A percentile compares a stretch with the other conserved stretches of the same genome.
Evolutionary conservation across 2,329 filamentous ascomycete species (phyloP).

Genomic region (Coniochaeta sp.): DNA sequence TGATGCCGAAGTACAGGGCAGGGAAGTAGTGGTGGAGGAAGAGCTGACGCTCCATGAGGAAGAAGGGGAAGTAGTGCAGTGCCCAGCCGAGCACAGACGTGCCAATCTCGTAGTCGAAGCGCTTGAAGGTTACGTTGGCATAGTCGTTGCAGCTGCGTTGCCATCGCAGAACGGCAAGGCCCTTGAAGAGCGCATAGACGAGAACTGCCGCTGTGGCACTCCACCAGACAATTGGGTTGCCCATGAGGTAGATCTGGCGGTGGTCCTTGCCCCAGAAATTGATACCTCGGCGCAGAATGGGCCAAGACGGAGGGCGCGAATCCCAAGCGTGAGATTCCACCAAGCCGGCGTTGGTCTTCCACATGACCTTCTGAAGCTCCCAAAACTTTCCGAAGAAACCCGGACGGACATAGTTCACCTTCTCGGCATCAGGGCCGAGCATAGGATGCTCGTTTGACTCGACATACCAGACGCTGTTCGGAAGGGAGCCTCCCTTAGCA

Average conservation of each 20-base stretch:
- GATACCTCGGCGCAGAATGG: constrained; percentile 84
- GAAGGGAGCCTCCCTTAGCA: constrained; percentile 80
- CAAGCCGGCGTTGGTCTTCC: constrained; percentile 93
- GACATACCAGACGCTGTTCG: constrained; percentile 96
- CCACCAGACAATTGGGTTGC: constrained; percentile 95
- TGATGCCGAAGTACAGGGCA: constrained; percentile 88
- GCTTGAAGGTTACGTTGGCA: constrained; percentile 73
- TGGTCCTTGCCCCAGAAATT: constrained; percentile 98
- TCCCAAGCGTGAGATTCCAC: constrained; percentile 98
- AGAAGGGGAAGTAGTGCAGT: constrained; percentile 98
- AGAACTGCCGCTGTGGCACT: constrained; percentile 70
- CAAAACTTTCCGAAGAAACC: constrained; percentile 97
- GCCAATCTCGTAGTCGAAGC: constrained; percentile 95
- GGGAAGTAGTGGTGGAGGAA: constrained; percentile 99
- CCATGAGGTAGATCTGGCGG: constrained; percentile 92
- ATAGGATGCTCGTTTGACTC: constrained; percentile 82
- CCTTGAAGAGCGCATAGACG: constrained; percentile 79
- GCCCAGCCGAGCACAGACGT: constrained; percentile 88
- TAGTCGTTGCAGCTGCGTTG: constrained; percentile 91
- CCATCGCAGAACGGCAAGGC: constrained; percentile 80
- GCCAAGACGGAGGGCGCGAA: constrained; percentile 89
- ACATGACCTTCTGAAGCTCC: constrained; percentile 98
- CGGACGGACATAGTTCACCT: constrained; percentile 90
- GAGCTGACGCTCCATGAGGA: constrained; percentile 93
- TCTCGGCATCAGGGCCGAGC: constrained; percentile 70